Base-by-base conservation (phyloP, 805 yeast species). In the Brettanomyces sp. region DNA sequence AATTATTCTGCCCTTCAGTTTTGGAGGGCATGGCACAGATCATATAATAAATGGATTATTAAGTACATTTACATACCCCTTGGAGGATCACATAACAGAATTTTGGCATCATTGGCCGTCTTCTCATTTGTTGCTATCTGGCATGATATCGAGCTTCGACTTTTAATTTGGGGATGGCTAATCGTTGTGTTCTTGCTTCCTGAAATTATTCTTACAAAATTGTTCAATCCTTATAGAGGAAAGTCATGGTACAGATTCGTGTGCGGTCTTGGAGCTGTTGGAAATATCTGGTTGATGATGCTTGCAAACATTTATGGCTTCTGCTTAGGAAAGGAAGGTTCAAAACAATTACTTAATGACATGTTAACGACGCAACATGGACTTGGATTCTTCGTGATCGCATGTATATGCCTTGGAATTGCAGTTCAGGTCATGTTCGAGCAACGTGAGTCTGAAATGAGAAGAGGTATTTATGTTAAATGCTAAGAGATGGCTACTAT, bases 21-120 rank as follows among this genome's bases (percentile, higher is more conserved):
- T 62, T 93, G 99, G 99, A 76, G 98, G 59, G 95, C 96, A 3
- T 93, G 99, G 99, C 99, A 93, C 65, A 77, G 98, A 58, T 83
- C 95, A 42, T 93, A 72, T 67, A 90, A 91, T 65, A 76, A 84
- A 54, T 93, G 96, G 95, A 84, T 86, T 33, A 76, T 85, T 24
- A 73, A 95, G 50, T 93, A 93, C 63, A 76, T 93, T 37, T 93
- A 93, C 56, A 73, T 93, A 22, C 99, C 99, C 3, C 66, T 93
- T 49, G 98, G 98, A 9, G 96, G 97, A 0, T 73, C 85, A 0
- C 68, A 65, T 7, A 76, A 80, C 54, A 73, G 97, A 51, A 65
- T 91, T 7, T 54, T 85, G 42, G 89, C 91, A 50, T 80, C 90
- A 9, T 66, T 91, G 34, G 77, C 90, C 9, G 97, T 91, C 13